Percentiles rank a stretch among this genome's conserved stretches.
These are phyloP conservation scores for Lichtheimia hyalospora DNA, from an alignment of 371 early-diverging fungal species.

Conservation along the genomic window DNA sequence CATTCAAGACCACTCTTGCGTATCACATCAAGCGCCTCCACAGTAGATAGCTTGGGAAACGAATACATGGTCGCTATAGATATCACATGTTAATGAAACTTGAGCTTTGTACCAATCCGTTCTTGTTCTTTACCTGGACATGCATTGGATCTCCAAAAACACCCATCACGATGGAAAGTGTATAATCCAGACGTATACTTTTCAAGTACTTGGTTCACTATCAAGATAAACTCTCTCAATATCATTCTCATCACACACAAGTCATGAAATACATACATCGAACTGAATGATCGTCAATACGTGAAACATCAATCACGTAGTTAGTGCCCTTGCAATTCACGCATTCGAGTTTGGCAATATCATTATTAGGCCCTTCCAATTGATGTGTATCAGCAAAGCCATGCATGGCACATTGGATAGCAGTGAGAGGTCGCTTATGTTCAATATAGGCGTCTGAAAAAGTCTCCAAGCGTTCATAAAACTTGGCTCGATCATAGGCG, in stretches of 20 bases:
- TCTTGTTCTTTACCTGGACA: constrained; percentile 8
- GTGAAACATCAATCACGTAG: constrained; percentile 9
- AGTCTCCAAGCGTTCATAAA: constrained; percentile 9
- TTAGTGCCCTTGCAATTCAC: background rate
- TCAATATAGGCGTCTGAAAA: constrained; percentile 9
- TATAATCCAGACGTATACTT: constrained; percentile 4
- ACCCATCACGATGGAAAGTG: constrained; percentile 5
- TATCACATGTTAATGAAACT: background rate
- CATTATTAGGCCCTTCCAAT: background rate
- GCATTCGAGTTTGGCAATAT: constrained; percentile 10
- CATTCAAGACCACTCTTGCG: background rate
- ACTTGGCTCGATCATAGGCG: constrained; percentile 10
- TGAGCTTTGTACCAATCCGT: background rate
- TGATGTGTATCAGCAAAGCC: constrained; percentile 16
- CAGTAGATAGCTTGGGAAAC: constrained; percentile 4
- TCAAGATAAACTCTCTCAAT: background rate
- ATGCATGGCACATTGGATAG: constrained; percentile 20
- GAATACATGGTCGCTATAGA: constrained; percentile 9
- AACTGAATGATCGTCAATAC: background rate
- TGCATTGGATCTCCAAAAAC: constrained; percentile 7
- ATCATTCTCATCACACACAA: too few relatives aligned
- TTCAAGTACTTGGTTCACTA: constrained; percentile 4
- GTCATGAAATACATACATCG: background rate
- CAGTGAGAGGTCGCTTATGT: constrained; percentile 7
- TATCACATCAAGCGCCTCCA: constrained; percentile 9